Evolutionary conservation across 2,329 filamentous ascomycete genomes (phyloP), one percentile per base, ranked within the genome.

Genomic region (Lecanicillium sp.): DNA sequence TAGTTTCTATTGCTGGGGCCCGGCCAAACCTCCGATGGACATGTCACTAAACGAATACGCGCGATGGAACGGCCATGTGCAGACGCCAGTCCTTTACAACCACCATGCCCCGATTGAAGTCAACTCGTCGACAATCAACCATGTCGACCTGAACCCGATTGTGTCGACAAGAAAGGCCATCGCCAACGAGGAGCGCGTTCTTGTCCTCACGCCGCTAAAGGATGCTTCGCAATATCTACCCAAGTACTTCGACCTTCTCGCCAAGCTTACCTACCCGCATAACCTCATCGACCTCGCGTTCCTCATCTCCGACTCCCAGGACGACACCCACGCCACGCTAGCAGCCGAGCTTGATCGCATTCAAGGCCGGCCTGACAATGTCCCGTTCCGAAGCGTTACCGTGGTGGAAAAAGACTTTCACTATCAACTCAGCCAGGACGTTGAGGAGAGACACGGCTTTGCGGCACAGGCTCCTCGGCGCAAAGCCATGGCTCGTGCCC

Each of bases 1-100:
- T 55, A 96, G 90, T 65, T 95, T 94, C 65, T 94, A 95, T 66
- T 98, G 92, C 70, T 96, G 88, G 75, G 92, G 92, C 11, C 90
- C 92, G 12, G 78, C 83, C 17, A 95, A 94, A 68, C 78, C 92
- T n/a, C 92, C 92, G 38, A 94, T 94, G 80, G 80, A 92, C 48
- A 95, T 98, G 87, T 78, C 84, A 30, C 68, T 83, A 40, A 95
- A 95, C 58, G 92, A 98, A 58, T 83, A 90, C 60, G 81, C 81
- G 45, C 75, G 86, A 48, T 98, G 92, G 92, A 83, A 85, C 49
- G 80, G 79, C 42, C 89, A 95, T 57, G 70, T 92, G 46, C 81
- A 89, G 52, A 96, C 92, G 4, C 92, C 92, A 35, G 88, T 98
- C 51, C 77, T 95, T 48, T 95, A 94, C 72, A 98, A 98, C 67